phyloP scores from a whole-genome alignment of 2,329 filamentous ascomycete genomes.

The Venturia effusa region DNA sequence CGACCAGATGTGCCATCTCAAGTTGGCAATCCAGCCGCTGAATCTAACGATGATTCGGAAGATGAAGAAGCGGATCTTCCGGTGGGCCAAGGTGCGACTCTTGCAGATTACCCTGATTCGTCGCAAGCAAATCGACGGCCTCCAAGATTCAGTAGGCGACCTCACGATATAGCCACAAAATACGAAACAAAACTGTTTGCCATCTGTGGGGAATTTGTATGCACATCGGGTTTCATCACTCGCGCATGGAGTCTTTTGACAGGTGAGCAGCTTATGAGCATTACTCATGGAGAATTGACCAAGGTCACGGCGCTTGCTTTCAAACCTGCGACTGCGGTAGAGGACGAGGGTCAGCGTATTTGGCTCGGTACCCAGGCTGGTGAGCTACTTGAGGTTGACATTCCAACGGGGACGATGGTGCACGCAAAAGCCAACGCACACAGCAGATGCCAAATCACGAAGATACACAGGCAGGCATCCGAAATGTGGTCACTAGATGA shows the following conservation, averaged over 20 bases:
- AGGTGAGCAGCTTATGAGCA: slow-evolving; percentile 68
- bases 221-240: slow-evolving; percentile 77
- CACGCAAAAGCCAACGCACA: slow-evolving; percentile 62
- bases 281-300: slow-evolving; percentile 74
- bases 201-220: slow-evolving; percentile 77
- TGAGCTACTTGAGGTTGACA: slow-evolving; percentile 82
- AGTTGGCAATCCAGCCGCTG: not conserved
- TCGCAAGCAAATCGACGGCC: slow-evolving; percentile 76
- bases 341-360: slow-evolving; percentile 68
- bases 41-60: slow-evolving; percentile 36
- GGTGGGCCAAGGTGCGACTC: slow-evolving; percentile 39
- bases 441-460: slow-evolving; percentile 65
- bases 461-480: slow-evolving; percentile 75
- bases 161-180: slow-evolving; percentile 66
- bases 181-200: slow-evolving; percentile 83
- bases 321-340: slow-evolving; percentile 66
- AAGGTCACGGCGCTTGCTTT: slow-evolving; percentile 76
- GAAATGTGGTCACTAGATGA: slow-evolving; percentile 95
- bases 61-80: slow-evolving; percentile 35
- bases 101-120: slow-evolving; percentile 68
- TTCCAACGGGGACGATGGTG: slow-evolving; percentile 60
- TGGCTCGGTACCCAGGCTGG: slow-evolving; percentile 89
- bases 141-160: slow-evolving; percentile 60
- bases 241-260: slow-evolving; percentile 78
- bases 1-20: slow-evolving; percentile 3